Evolutionary conservation across 2,329 filamentous ascomycete species (phyloP).

Genomic region (Diaporthe citriasiana): DNA sequence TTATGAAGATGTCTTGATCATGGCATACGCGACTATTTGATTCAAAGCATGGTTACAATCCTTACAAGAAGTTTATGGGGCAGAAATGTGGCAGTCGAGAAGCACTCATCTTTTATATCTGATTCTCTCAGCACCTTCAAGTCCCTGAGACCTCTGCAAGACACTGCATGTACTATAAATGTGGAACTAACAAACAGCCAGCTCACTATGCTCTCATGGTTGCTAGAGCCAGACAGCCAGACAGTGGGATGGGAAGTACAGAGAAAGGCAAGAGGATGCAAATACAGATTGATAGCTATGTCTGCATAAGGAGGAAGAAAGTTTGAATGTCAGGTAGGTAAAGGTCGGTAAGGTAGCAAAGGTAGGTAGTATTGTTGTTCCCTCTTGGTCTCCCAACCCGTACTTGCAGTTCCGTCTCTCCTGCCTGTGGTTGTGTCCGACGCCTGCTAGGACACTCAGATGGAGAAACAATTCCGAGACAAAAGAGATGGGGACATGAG

Average conservation of each 20-base stretch:
- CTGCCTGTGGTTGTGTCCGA: constrained; percentile 30
- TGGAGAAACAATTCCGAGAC: constrained; percentile 27
- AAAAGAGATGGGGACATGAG: constrained; percentile 37
- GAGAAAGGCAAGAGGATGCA: not conserved
- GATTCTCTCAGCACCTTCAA: not conserved
- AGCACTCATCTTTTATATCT: not conserved
- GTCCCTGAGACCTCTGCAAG: not conserved
- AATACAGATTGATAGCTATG: constrained; percentile 17
- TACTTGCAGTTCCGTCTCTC: constrained; percentile 40
- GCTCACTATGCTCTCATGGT: not conserved
- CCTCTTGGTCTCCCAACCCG: not conserved
- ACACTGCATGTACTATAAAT: not conserved
- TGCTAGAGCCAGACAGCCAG: not conserved
- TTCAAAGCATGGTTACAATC: not conserved
- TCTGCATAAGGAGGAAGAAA: constrained; percentile 10
- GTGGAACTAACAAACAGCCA: not conserved
- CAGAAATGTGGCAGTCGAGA: not conserved
- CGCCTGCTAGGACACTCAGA: constrained; percentile 13
- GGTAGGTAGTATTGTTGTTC: constrained; percentile 4
- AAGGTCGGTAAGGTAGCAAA: constrained; percentile 1
- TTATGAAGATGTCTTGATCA: not conserved
- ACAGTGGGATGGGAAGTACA: not conserved
- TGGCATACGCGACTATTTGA: too few species aligned
- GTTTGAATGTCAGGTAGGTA: not conserved
- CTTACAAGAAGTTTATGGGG: not conserved